Evolutionary conservation across 2,329 filamentous ascomycete species (phyloP), one percentile per base, ranked within the genome.

Genomic region (Biscogniauxia mediterranea): DNA sequence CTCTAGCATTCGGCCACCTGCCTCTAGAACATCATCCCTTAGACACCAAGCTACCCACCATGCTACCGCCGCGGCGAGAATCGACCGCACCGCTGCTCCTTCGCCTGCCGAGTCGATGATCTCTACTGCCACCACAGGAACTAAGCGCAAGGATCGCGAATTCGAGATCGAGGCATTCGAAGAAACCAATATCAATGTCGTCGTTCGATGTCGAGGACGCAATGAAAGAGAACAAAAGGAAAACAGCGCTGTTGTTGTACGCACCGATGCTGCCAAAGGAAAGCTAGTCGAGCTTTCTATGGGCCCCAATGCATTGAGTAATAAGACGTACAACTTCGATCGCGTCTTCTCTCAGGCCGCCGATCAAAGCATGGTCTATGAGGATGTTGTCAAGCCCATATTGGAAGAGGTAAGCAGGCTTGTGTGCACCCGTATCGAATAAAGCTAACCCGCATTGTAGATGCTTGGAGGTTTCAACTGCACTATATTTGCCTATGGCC

Each of bases 401-500:
- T 74, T 99, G 38, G 92, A 96, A 68, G 93, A 99, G 84, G 93
- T 96, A 76, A 68, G 83, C 71, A 46, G 5, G 17, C 15, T n/a
- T n/a, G 17, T 26, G 15, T 51, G 9, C 23, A 5, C 3, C 1
- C 25, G 15, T 52, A 42, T 57, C 13, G 23, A 46, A 5, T 53
- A 49, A n/a, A 13, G 52, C 66, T 70, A 57, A 64, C 7, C 50
- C 61, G 20, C 42, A 1, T 54, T 3, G 50, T 68, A 96, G 92
- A 97, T 98, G 83, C 84, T 99, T 51, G 85, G 88, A 23, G 95
- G 95, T 57, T 98, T 92, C 79, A 99, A 99, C 76, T 99, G 95
- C 78, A 99, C 95, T 5, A 97, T 99, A 62, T 99, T 99, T 71
- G 95, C 95, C 38, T 99, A 99, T 75, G 95, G 95, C 25, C 95